Evolutionary conservation across 2,329 filamentous ascomycete species (phyloP).

Genomic region (Apiospora sp.): DNA sequence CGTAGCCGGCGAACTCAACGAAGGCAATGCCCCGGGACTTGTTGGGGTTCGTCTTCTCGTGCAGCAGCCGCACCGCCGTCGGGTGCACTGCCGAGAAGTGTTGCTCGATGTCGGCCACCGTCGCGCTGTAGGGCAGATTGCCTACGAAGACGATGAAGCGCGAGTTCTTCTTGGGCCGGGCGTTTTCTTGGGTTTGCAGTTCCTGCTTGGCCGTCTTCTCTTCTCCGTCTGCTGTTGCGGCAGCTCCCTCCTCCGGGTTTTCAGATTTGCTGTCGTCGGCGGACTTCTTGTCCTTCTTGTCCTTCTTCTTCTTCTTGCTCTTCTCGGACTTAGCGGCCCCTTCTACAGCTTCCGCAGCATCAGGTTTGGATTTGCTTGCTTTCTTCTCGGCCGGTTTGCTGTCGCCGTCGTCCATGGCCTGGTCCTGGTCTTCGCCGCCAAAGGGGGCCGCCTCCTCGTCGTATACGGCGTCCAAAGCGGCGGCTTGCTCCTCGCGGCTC

Average conservation of each 20-base stretch:
- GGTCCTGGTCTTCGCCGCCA: conserved; percentile 21
- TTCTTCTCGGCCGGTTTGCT: conserved; percentile 19
- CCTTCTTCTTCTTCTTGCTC: conserved; percentile 46
- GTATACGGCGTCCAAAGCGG: conserved; percentile 25
- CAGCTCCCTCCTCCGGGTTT: background rate
- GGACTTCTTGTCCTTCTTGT: conserved; percentile 41
- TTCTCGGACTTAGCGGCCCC: conserved; percentile 28
- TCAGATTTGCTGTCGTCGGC: conserved; percentile 23
- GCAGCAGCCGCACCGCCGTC: conserved; percentile 75
- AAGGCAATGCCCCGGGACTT: conserved; percentile 83
- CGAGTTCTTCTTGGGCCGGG: conserved; percentile 48
- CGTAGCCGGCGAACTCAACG: conserved; percentile 86
- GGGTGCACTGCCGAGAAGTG: conserved; percentile 84
- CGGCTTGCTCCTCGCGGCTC: conserved; percentile 28
- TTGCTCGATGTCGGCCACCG: conserved; percentile 68
- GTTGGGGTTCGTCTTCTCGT: conserved; percentile 67
- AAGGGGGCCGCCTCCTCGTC: conserved; percentile 23
- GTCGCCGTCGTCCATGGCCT: conserved; percentile 26
- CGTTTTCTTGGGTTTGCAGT: conserved; percentile 31
- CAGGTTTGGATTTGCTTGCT: background rate
- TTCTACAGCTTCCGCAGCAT: conserved; percentile 19
- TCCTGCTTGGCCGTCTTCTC: conserved; percentile 24
- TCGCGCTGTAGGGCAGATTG: conserved; percentile 89
- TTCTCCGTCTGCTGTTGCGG: background rate
- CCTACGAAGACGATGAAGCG: conserved; percentile 86